Evolutionary conservation across 352 stramenopile species (phyloP).

Genomic region (Pythium angustatum): DNA sequence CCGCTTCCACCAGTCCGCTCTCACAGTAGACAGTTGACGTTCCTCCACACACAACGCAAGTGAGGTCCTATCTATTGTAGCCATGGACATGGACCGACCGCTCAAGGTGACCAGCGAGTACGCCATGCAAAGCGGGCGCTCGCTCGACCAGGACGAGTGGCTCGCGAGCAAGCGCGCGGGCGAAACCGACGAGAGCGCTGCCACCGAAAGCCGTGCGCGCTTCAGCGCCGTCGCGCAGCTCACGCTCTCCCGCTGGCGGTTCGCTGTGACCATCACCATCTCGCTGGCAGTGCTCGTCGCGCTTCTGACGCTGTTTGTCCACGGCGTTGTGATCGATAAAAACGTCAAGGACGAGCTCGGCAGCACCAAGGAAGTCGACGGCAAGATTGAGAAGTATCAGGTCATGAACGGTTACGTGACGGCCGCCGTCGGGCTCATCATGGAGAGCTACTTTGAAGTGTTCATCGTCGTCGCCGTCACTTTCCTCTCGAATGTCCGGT

Average conservation of each 20-base stretch:
- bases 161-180: background rate
- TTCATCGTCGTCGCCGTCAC: conserved; percentile 43
- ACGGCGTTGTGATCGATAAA: conserved; percentile 37
- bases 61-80: background rate
- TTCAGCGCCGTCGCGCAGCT: conserved; percentile 2
- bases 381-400: conserved; percentile 39
- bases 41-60: background rate
- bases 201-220: background rate
- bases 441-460: conserved; percentile 37
- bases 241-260: conserved; percentile 5
- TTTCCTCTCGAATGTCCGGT: conserved; percentile 40
- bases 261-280: background rate
- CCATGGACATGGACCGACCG: background rate
- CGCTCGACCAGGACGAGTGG: conserved; percentile 6
- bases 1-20: background rate
- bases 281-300: background rate
- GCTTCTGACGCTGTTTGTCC: conserved; percentile 36
- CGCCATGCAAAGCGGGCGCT: background rate
- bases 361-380: conserved; percentile 33
- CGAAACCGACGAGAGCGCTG: background rate
- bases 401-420: conserved; percentile 42
- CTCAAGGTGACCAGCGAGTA: conserved; percentile 2
- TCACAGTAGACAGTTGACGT: background rate
- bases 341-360: conserved; percentile 38
- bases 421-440: conserved; percentile 29